Conservation (phyloP, 2,329 filamentous ascomycete genomes). For the Alternaria sp. region DNA sequence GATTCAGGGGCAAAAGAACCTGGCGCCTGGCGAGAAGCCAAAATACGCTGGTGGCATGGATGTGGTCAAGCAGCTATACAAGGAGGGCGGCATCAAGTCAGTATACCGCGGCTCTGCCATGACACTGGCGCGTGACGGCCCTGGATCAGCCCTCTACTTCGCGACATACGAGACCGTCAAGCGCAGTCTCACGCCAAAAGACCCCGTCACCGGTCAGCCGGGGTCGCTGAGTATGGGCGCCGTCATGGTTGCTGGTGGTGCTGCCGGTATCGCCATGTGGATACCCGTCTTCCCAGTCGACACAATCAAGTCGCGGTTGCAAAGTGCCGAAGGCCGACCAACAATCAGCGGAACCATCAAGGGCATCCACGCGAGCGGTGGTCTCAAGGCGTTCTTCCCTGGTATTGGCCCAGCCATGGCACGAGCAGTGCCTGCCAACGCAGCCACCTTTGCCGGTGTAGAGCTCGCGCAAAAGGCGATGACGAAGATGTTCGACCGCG, state of each 20-base stretch:
- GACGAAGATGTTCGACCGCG: constrained; percentile 71
- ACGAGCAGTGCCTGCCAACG: constrained; percentile 93
- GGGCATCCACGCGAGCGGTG: constrained; percentile 82
- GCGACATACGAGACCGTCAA: constrained; percentile 97
- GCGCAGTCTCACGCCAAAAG: constrained; percentile 80
- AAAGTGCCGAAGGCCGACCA: constrained; percentile 86
- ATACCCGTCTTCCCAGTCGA: constrained; percentile 98
- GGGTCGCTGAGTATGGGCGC: constrained; percentile 83
- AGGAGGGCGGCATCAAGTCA: constrained; percentile 84
- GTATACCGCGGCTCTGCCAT: constrained; percentile 92
- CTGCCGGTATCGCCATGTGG: constrained; percentile 98
- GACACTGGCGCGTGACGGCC: constrained; percentile 91
- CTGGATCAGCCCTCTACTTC: constrained; percentile 93
- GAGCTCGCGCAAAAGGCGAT: constrained; percentile 84
- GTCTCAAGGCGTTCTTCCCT: constrained; percentile 93
- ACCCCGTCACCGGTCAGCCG: constrained; percentile 71
- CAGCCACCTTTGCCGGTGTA: constrained; percentile 89
- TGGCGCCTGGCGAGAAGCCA: constrained; percentile 87
- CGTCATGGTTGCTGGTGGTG: constrained; percentile 84
- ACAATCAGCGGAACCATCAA: constrained; percentile 80
- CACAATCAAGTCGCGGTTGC: constrained; percentile 91
- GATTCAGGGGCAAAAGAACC: constrained; percentile 88
- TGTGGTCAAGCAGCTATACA: constrained; percentile 92
- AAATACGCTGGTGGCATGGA: constrained; percentile 87
- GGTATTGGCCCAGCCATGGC: constrained; percentile 92